phyloP scores from a whole-genome alignment of 2,329 filamentous ascomycete species.

The Xylariaceae sp. region DNA sequence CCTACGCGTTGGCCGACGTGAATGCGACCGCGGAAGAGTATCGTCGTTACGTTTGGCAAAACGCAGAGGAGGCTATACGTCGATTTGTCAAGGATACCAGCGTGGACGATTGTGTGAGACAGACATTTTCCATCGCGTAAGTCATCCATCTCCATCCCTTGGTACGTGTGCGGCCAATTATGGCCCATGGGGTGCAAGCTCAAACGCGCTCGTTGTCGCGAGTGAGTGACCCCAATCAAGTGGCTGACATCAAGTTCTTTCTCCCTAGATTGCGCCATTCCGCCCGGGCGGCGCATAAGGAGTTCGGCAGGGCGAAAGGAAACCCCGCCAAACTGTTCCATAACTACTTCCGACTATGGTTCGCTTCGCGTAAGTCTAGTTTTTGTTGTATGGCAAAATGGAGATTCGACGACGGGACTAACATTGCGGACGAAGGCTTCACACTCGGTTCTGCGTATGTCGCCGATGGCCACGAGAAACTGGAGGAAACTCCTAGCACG shows the following conservation, averaged over 20 bases:
- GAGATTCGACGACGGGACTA: neutral
- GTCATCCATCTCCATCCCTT: slow-evolving; percentile 7
- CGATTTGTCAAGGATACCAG: slow-evolving; percentile 22
- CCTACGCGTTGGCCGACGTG: slow-evolving; percentile 39
- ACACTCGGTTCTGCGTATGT: slow-evolving; percentile 42
- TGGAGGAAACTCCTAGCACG: slow-evolving; percentile 25
- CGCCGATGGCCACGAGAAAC: slow-evolving; percentile 33
- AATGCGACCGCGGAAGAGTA: slow-evolving; percentile 33
- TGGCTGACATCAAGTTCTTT: slow-evolving; percentile 6
- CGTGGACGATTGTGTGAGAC: slow-evolving; percentile 27
- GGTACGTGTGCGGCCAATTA: neutral
- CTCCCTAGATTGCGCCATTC: slow-evolving; percentile 9
- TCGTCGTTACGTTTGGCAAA: slow-evolving; percentile 32
- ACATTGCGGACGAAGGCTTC: slow-evolving; percentile 33
- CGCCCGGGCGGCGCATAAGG: slow-evolving; percentile 5
- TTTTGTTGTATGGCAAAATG: neutral
- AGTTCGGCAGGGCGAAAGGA: slow-evolving; percentile 23
- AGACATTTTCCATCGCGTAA: slow-evolving; percentile 30
- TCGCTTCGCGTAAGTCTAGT: slow-evolving; percentile 40
- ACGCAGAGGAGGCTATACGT: slow-evolving; percentile 29
- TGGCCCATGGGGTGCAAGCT: neutral
- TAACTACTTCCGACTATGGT: slow-evolving; percentile 41
- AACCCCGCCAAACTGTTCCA: slow-evolving; percentile 33
- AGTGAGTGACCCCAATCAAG: neutral
- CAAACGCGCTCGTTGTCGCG: neutral